These are phyloP conservation scores for Athelia sp. DNA, from an alignment of 1,284 basidiomycete species.

Conservation along the genomic window DNA sequence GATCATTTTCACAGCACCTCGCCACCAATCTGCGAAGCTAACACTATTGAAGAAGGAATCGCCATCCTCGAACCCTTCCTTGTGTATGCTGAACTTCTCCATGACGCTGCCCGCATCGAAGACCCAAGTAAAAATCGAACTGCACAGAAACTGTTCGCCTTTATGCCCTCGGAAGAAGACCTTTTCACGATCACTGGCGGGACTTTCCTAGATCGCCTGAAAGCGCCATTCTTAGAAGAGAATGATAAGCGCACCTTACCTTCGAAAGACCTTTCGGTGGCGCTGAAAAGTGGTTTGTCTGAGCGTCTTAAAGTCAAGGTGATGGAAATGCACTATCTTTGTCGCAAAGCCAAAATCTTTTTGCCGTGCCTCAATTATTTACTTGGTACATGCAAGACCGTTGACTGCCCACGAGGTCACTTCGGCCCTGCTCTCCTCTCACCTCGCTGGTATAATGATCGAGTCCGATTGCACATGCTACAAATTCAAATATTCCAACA, in stretches of 20 bases:
- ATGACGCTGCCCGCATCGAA: constrained; percentile 17
- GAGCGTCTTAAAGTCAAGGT: not conserved
- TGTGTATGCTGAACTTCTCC: constrained; percentile 30
- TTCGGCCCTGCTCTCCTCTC: not conserved
- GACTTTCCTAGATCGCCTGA: constrained; percentile 18
- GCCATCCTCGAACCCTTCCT: constrained; percentile 28
- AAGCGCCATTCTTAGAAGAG: not conserved
- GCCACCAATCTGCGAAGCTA: constrained; percentile 6
- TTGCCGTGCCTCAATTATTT: not conserved
- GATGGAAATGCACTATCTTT: not conserved
- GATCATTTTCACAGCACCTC: constrained; percentile 30
- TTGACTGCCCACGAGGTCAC: not conserved
- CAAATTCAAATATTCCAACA: not conserved
- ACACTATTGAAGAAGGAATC: constrained; percentile 21
- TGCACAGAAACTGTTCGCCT: constrained; percentile 34
- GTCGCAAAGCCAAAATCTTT: not conserved
- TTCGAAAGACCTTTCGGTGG: not conserved
- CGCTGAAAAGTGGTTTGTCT: not conserved
- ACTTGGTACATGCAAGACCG: not conserved
- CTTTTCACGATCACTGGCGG: constrained; percentile 17
- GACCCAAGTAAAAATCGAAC: constrained; percentile 19
- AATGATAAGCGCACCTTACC: not conserved
- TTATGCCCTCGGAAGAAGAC: constrained; percentile 21
- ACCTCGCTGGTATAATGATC: not conserved
- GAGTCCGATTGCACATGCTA: not conserved